Evolutionary conservation across 352 stramenopile species (phyloP).

Genomic region (Phytophthora pseudosyringae): DNA sequence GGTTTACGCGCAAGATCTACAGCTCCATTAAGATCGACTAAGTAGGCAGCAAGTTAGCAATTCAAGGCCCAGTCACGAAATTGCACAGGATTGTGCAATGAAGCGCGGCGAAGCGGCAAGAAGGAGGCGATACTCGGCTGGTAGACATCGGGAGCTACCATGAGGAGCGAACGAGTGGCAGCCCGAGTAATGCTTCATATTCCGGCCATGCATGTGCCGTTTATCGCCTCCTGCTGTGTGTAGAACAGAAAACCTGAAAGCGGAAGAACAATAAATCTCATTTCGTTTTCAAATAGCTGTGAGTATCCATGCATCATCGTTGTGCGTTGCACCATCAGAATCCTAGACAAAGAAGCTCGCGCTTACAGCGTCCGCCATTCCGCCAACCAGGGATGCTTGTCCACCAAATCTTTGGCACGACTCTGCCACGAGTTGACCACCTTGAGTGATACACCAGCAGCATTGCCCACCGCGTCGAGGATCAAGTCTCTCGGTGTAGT

Average conservation of each 20-base stretch:
- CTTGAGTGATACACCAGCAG: conserved; percentile 36
- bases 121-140: conserved; percentile 3
- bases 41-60: conserved; percentile 31
- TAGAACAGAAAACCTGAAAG: conserved; percentile 35
- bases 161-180: conserved; percentile 20
- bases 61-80: conserved; percentile 19
- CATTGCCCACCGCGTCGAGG: conserved; percentile 38
- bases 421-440: conserved; percentile 60
- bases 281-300: conserved; percentile 29
- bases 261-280: conserved; percentile 38
- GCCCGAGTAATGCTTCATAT: neutral
- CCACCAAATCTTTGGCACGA: conserved; percentile 45
- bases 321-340: neutral
- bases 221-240: conserved; percentile 24
- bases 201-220: conserved; percentile 14
- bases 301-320: neutral
- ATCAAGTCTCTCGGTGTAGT: conserved; percentile 77
- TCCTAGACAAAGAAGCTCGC: neutral
- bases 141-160: conserved; percentile 1
- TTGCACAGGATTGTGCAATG: conserved; percentile 16
- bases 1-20: conserved; percentile 99
- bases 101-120: conserved; percentile 20
- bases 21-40: conserved; percentile 95
- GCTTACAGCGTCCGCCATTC: conserved; percentile 82
- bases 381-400: conserved; percentile 63